Base-by-base conservation (phyloP, 257 asterid species). In the Apocynum venetum region DNA sequence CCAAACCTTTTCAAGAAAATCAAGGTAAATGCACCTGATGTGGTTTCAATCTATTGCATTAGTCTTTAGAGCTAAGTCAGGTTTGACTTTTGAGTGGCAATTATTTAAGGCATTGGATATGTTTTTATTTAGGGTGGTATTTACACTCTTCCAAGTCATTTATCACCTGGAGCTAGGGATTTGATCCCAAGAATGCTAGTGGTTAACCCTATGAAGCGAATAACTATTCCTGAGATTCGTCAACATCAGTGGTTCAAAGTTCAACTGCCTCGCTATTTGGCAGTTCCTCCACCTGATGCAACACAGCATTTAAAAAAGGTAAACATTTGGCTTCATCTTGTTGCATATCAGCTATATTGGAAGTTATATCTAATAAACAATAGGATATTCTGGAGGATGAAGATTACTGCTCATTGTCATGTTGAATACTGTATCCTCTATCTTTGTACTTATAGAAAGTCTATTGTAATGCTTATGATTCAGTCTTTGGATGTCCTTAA, bases 1-100 rank as follows among this genome's bases (percentile, higher is more conserved):
- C 98, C 98, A 67, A 92, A 89, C 84, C 98, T 92, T 78, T 92
- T 95, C 91, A 91, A 91, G 86, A 95, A 95, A 87, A 95, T 95
- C 81, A 95, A 95, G 97, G 98, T 92, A 80, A 66, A 55, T 49
- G n/a, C 52, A 46, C 74, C 43, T 78, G 72, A 75, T 79, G 74
- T 81, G 72, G 25, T 76, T 77, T 67, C 80, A 75, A 49, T 61
- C 74, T 79, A 46, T 67, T 63, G 53, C 44, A 55, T 40, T 46
- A 2, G 44, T 55, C 72, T 74, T 70, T 73, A 72, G 49, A 49
- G 40, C 31, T 0, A 7, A 19, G 4, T 68, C 25, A 41, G 35
- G n/a, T 73, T 80, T 55, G 43, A 44, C 48, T 49, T 73, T 57
- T 75, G 52, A 56, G 67, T 57, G 68, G 76, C 46, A 73, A 71